Evolutionary conservation across 208 protist species (phyloP), one percentile per base, ranked within the genome.

Genomic region (Vickermania ingenoplastis): DNA sequence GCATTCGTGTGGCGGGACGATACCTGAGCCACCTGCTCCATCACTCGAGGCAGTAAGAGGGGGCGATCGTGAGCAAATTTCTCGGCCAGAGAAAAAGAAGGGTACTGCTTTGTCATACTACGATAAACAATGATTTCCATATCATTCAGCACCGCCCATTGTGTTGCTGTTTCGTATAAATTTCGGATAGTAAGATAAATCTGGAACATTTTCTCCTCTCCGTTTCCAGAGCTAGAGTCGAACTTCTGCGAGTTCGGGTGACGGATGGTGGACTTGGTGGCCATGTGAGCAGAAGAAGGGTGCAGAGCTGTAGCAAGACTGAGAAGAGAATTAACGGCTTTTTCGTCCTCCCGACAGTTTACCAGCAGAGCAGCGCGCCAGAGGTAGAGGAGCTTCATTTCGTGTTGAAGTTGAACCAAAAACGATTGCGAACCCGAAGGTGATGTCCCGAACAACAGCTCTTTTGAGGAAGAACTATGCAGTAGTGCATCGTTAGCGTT

Each of bases 81-180:
- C 31, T 60, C 28, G 17, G 82, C 76, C 1, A 65, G 23, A n/a
- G 61, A 55, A 45, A 87, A 89, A 7, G 71, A 45, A 45, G 71
- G 55, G 69, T 77, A 89, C 48, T 73, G 78, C 61, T 88, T 70
- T 14, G 81, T 30, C 1, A 90, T 53, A 28, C 72, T 79, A 45
- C 82, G 76, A 61, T 86, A 92, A 57, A 86, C 89, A 28, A 89
- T 71, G 25, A 90, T 61, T 63, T 92, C 81, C 81, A 89, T 89
- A 65, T 92, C 86, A 69, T 86, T 87, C 27, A 92, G 70, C 27
- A 31, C 60, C 27, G 81, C 86, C 86, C 86, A 92, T n/a, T 67
- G 58, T 21, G 74, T 74, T 1, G 86, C 86, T 14, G 86, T 61
- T 31, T 54, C 73, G 61, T 69, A 77, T 48, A 90, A 57, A 0